Evolutionary conservation across 352 stramenopile species (phyloP).

Genomic region (Paralagenidium karlingii): DNA sequence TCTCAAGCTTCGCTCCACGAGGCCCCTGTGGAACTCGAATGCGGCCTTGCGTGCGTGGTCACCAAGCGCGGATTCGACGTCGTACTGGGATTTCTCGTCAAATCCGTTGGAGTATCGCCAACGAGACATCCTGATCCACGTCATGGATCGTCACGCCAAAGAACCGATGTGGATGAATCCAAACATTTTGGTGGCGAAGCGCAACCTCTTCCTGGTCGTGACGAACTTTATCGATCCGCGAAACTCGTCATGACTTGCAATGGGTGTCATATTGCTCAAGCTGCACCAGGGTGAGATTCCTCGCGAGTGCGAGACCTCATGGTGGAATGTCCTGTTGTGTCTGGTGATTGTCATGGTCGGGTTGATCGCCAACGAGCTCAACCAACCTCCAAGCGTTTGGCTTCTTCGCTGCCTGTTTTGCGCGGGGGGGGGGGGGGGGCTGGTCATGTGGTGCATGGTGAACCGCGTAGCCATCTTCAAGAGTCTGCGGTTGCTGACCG

Average conservation of each 20-base stretch:
- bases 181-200: no score
- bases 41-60: no score
- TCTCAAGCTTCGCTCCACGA: no score
- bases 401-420: no score
- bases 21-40: no score
- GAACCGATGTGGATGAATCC: conserved; percentile 55
- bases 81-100: no score
- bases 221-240: no score
- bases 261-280: conserved; percentile 81
- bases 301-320: conserved; percentile 51
- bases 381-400: no score
- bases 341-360: conserved; percentile 29
- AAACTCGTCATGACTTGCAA: conserved; percentile 71
- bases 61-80: no score
- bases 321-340: conserved; percentile 37
- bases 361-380: conserved; percentile 35
- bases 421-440: no score
- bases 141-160: conserved; percentile 42
- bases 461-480: conserved; percentile 43
- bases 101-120: conserved; percentile 31
- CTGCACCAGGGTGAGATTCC: conserved; percentile 70
- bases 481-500: conserved; percentile 27
- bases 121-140: conserved; percentile 48
- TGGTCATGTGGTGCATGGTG: conserved; percentile 55
- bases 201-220: no score